Percentiles rank a stretch among this genome's conserved stretches.
Evolutionary conservation across 441 rosid species (phyloP).

Genomic region (Hura crepitans): DNA sequence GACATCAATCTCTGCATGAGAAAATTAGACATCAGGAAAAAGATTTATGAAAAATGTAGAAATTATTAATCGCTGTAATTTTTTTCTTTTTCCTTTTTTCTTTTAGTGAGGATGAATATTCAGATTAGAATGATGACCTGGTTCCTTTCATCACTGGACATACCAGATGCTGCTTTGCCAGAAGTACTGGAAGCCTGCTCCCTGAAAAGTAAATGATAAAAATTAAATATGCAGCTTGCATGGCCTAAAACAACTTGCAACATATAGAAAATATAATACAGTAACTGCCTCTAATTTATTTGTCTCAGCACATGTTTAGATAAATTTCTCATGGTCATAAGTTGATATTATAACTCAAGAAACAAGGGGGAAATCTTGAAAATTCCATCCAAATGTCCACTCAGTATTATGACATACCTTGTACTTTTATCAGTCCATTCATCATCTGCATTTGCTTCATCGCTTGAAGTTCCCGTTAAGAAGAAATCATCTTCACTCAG

Average conservation of each 20-base stretch:
- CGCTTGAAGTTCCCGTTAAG: conserved; percentile 74
- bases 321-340: not conserved
- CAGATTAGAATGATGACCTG: conserved; percentile 47
- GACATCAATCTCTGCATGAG: conserved; percentile 53
- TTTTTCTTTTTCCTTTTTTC: no score
- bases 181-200: conserved; percentile 93
- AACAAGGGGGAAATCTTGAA: not conserved
- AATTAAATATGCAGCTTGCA: conserved; percentile 11
- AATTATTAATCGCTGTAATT: not conserved
- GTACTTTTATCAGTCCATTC: conserved; percentile 93
- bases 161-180: conserved; percentile 78
- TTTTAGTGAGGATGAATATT: conserved; percentile 1
- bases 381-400: not conserved
- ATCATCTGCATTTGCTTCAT: conserved; percentile 94
- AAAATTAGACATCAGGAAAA: conserved; percentile 22
- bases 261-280: not conserved
- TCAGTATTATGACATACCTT: conserved; percentile 39
- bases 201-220: conserved; percentile 36
- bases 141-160: conserved; percentile 90
- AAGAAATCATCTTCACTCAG: conserved; percentile 90
- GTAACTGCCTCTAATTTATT: not conserved
- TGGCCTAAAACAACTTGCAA: not conserved
- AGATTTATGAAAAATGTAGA: not conserved
- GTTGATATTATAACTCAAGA: not conserved
- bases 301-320: not conserved